A percentile compares a stretch with the other conserved stretches of the same genome.
phyloP scores from a whole-genome alignment of 768 basidiomycete genomes.

The Leccinum boreale region DNA sequence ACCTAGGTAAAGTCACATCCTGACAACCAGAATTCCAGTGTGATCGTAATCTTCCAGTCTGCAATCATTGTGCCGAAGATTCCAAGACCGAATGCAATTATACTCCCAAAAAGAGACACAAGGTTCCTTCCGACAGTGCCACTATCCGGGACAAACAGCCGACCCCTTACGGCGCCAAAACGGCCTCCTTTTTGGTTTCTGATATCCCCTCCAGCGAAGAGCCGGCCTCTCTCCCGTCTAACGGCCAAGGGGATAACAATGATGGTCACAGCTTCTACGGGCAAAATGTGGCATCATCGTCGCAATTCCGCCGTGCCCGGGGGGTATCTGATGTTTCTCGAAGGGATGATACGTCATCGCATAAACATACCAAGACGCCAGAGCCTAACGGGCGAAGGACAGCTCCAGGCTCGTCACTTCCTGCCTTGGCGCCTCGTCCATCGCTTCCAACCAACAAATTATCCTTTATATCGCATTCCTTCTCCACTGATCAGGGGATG shows the following conservation, averaged over 20 bases:
- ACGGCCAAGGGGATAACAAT: slow-evolving; percentile 19
- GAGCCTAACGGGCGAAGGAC: slow-evolving; percentile 22
- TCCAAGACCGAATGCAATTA: slow-evolving; percentile 62
- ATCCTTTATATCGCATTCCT: slow-evolving; percentile 46
- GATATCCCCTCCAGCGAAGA: slow-evolving; percentile 37
- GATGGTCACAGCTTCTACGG: slow-evolving; percentile 45
- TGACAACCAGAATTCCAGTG: slow-evolving; percentile 41
- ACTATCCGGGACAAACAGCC: slow-evolving; percentile 35
- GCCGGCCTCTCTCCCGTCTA: slow-evolving; percentile 8
- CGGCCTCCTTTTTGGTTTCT: slow-evolving; percentile 47
- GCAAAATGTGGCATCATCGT: slow-evolving; percentile 42
- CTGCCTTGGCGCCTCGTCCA: slow-evolving; percentile 23
- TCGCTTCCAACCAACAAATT: slow-evolving; percentile 26
- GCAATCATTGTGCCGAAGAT: slow-evolving; percentile 59
- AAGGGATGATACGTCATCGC: slow-evolving; percentile 15
- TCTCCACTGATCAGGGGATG: slow-evolving; percentile 36
- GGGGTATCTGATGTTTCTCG: slow-evolving; percentile 25
- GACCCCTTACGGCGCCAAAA: slow-evolving; percentile 43
- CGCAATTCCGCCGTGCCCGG: slow-evolving; percentile 18
- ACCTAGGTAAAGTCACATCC: neutral
- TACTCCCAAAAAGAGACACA: slow-evolving; percentile 68
- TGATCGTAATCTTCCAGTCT: slow-evolving; percentile 68
- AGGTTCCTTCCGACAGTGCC: slow-evolving; percentile 44
- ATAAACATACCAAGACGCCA: slow-evolving; percentile 19
- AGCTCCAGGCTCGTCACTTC: slow-evolving; percentile 18